Conservation (phyloP, 1,284 basidiomycete species). For the Microbotryum violaceum region DNA sequence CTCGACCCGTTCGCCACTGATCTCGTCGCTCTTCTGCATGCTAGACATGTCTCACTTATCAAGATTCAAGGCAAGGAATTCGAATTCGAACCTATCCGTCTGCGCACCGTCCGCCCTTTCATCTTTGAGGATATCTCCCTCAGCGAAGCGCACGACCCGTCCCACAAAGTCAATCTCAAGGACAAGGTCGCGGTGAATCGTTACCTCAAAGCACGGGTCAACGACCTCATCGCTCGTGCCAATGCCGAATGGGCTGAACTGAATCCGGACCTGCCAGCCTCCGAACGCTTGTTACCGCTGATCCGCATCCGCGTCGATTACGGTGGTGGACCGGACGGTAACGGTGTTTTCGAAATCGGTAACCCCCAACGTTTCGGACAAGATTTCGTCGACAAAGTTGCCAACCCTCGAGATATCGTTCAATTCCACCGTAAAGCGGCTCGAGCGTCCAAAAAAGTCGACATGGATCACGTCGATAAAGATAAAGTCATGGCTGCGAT, state of each 20-base stretch:
- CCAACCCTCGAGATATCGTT: slow-evolving; percentile 88
- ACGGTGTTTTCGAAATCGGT: slow-evolving; percentile 75
- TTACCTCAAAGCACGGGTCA: slow-evolving; percentile 67
- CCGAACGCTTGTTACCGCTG: slow-evolving; percentile 68
- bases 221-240: slow-evolving; percentile 67
- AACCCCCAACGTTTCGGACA: slow-evolving; percentile 96
- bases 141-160: slow-evolving; percentile 63
- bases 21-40: not conserved
- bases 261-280: slow-evolving; percentile 50
- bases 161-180: slow-evolving; percentile 59
- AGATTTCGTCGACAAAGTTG: slow-evolving; percentile 82
- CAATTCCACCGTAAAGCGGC: slow-evolving; percentile 57
- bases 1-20: not conserved
- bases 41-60: slow-evolving; percentile 77
- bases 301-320: slow-evolving; percentile 88
- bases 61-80: slow-evolving; percentile 81
- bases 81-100: slow-evolving; percentile 69
- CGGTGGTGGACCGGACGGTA: slow-evolving; percentile 38
- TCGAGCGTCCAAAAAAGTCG: slow-evolving; percentile 30
- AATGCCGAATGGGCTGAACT: slow-evolving; percentile 69
- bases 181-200: slow-evolving; percentile 74
- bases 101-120: slow-evolving; percentile 90
- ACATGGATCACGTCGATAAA: slow-evolving; percentile 33
- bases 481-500: slow-evolving; percentile 6
- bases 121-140: slow-evolving; percentile 79